phyloP scores from a whole-genome alignment of 306 rosid species.

The Luffa aegyptiaca region DNA sequence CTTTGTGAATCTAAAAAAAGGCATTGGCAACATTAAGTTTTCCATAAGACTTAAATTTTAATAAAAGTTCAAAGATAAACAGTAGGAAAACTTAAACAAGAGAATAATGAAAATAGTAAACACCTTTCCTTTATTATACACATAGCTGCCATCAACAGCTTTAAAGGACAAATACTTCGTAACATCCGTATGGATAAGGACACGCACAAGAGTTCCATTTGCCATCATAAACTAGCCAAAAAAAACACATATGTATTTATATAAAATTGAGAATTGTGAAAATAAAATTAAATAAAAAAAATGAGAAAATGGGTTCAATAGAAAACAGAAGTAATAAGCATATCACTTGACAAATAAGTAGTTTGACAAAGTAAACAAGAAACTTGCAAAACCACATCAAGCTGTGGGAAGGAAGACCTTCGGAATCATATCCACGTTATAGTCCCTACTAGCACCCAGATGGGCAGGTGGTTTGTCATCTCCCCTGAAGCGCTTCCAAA shows the following conservation, averaged over 20 bases:
- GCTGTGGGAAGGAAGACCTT: constrained; percentile 37
- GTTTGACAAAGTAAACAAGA: background rate
- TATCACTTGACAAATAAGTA: background rate
- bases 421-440: constrained; percentile 92
- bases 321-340: background rate
- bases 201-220: constrained; percentile 87
- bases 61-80: background rate
- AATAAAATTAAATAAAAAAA: background rate
- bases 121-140: constrained; percentile 74
- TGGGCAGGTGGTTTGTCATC: constrained; percentile 72
- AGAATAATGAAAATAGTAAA: background rate
- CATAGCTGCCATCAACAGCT: constrained; percentile 76
- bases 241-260: background rate
- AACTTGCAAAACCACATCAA: background rate
- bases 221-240: constrained; percentile 87
- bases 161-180: constrained; percentile 90
- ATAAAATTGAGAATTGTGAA: background rate
- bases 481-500: constrained; percentile 93
- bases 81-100: background rate
- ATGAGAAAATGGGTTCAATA: background rate
- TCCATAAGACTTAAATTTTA: background rate
- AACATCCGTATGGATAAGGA: constrained; percentile 89
- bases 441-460: constrained; percentile 91
- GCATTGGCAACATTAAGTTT: constrained; percentile 6
- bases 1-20: constrained; percentile 70